A percentile compares a stretch with the other conserved stretches of the same genome.
Evolutionary conservation across 257 asterid genomes (phyloP).

Genomic region (Nicotiana noctiflora): DNA sequence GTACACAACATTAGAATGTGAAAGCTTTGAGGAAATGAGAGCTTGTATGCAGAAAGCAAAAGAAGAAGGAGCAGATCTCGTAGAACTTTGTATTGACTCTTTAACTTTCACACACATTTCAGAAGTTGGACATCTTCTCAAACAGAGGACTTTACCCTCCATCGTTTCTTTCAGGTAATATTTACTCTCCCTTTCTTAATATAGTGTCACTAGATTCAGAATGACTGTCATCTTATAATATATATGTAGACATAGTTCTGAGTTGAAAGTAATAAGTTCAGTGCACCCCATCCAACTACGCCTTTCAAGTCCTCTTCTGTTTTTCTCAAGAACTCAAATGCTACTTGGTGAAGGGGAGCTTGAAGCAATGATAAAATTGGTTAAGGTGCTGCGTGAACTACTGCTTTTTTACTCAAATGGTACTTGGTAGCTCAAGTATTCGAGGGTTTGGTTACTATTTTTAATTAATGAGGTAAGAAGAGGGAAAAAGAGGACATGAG

Average conservation of each 20-base stretch:
- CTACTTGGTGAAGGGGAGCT: too few species aligned
- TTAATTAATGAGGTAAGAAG: not conserved
- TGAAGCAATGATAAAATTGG: too few species aligned
- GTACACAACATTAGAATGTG: slow-evolving; percentile 41
- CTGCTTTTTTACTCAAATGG: too few species aligned
- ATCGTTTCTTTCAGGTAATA: slow-evolving; percentile 48
- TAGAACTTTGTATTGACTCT: slow-evolving; percentile 44
- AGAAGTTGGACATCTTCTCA: slow-evolving; percentile 28
- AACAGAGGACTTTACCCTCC: slow-evolving; percentile 34
- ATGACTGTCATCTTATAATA: not conserved
- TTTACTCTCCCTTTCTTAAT: not conserved
- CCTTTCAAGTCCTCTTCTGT: not conserved
- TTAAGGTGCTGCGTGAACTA: too few species aligned
- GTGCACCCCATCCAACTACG: not conserved
- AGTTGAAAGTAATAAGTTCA: too few species aligned
- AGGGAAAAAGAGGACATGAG: not conserved
- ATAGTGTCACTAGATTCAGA: not conserved
- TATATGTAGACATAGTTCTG: not conserved
- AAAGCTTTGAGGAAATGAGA: slow-evolving; percentile 38
- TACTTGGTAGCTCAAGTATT: too few species aligned
- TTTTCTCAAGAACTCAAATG: too few species aligned
- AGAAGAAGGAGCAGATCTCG: slow-evolving; percentile 54
- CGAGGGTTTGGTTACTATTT: too few species aligned
- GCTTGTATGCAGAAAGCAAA: slow-evolving; percentile 34
- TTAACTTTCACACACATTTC: slow-evolving; percentile 41